Percentiles rank a stretch among this genome's conserved stretches.
Conservation (phyloP, 805 yeast genomes). For the Starmerella apis region DNA sequence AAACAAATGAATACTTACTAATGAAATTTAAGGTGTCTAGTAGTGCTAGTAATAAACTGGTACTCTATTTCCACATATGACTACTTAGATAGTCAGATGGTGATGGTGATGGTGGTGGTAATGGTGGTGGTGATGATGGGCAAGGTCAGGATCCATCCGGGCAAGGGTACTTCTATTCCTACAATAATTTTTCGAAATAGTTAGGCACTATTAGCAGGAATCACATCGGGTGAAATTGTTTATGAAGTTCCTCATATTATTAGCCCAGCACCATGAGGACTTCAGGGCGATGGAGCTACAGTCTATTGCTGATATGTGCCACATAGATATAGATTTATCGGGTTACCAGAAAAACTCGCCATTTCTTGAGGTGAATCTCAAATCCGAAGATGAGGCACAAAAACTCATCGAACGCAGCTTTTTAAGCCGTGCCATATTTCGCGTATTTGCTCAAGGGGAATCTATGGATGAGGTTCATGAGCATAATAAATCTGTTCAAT, state of each 20-base stretch:
- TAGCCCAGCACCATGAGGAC: conserved; percentile 74
- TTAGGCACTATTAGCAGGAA: not conserved
- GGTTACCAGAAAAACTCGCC: conserved; percentile 51
- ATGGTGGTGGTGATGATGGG: too few relatives aligned
- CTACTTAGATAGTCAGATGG: too few relatives aligned
- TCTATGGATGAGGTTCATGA: conserved; percentile 49
- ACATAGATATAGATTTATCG: conserved; percentile 48
- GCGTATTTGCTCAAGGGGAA: conserved; percentile 67
- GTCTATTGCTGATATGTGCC: conserved; percentile 61
- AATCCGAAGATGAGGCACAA: conserved; percentile 56
- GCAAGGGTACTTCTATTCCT: too few relatives aligned
- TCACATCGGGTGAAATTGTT: not conserved
- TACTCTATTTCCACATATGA: too few relatives aligned
- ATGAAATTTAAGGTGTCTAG: too few relatives aligned
- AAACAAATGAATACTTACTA: too few relatives aligned
- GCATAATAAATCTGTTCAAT: conserved; percentile 34
- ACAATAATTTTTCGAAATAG: not conserved
- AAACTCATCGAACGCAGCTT: conserved; percentile 57
- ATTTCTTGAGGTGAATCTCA: conserved; percentile 57
- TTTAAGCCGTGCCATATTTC: conserved; percentile 65
- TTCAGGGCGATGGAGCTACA: conserved; percentile 77
- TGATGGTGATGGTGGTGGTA: too few relatives aligned
- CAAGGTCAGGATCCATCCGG: too few relatives aligned
- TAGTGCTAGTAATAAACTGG: too few relatives aligned
- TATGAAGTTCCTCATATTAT: conserved; percentile 55